Base-by-base conservation (phyloP, 2,329 filamentous ascomycete species). In the Fusarium sp. region DNA sequence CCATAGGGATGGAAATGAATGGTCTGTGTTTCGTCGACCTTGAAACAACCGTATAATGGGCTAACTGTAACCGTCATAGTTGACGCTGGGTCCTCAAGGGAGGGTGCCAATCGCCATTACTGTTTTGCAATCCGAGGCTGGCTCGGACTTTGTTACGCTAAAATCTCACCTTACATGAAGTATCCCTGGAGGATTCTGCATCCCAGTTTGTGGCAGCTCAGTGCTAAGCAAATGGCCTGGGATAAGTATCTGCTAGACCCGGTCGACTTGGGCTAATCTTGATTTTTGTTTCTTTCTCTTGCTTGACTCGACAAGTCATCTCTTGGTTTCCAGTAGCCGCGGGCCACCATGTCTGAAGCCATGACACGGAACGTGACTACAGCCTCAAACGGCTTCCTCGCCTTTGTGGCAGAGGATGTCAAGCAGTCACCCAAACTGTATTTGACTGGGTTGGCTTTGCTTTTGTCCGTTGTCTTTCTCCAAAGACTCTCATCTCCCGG, bases 391-490 rank as follows among this genome's bases (percentile, higher is more conserved):
- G 55, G 70, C 42, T 33, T 73, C 3, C 44, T 73, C 3, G 24
- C 36, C 31, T 70, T 60, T 5, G 1, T 67, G 7, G 27, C 12
- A 0, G 57, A 64, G 3, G 70, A 73, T 11, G 20, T 67, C 5
- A 70, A 64, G 27, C 66, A 70, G 2, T 73, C 66, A 7, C 67
- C 66, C 6, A 17, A 56, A 9, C 49, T 24, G 4, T 73, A 73
- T 3, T n/a, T 73, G n/a, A 57, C 57, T 1, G 55, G 22, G 8
- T 5, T 72, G 5, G 55, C 44, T 1, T 31, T 70, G 14, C 20
- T 73, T 4, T 4, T 67, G 1, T 11, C 40, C 1, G 20, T 24
- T 4, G 1, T 36, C 1, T 8, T 73, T 2, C 27, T 73, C 2
- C 31, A 70, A 17, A 73, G 53, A 6, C 33, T 73, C 10, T 67